A percentile compares a stretch with the other conserved stretches of the same genome.
Conservation (phyloP, 192 early-diverging fungal species). For the Ambispora gerdemannii region DNA sequence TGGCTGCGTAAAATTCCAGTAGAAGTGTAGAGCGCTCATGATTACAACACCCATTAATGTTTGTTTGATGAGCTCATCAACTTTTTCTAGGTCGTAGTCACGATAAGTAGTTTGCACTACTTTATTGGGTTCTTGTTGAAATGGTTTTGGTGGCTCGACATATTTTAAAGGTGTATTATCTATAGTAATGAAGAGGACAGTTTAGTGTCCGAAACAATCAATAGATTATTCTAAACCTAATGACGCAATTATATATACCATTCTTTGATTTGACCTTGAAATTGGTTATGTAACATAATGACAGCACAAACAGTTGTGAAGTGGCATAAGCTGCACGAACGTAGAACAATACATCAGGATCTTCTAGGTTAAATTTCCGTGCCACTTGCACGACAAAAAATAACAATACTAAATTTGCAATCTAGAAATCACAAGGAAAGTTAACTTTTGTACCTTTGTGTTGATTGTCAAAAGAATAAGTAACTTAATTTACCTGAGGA, state of each 20-base stretch:
- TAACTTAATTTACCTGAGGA: constrained; percentile 19
- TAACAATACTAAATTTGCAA: constrained; percentile 55
- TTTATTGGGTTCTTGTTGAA: constrained; percentile 42
- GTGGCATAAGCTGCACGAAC: constrained; percentile 55
- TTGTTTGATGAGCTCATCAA: constrained; percentile 67
- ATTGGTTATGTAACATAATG: constrained; percentile 40
- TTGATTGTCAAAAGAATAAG: not conserved
- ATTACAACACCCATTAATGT: constrained; percentile 66
- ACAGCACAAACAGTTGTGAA: constrained; percentile 56
- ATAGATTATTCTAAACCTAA: too few relatives aligned
- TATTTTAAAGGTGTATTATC: constrained; percentile 79
- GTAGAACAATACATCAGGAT: constrained; percentile 53
- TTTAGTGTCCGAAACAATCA: too few relatives aligned
- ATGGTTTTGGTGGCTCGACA: constrained; percentile 66
- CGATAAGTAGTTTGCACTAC: constrained; percentile 61
- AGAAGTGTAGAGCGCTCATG: constrained; percentile 79
- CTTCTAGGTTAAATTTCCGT: constrained; percentile 63
- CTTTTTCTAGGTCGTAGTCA: constrained; percentile 76
- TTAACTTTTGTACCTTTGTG: not conserved
- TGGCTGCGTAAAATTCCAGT: constrained; percentile 85
- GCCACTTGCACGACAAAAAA: constrained; percentile 65
- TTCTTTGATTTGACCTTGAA: constrained; percentile 64
- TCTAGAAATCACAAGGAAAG: constrained; percentile 23
- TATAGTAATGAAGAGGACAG: constrained; percentile 28
- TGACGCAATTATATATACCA: constrained; percentile 43